These are phyloP conservation scores for Wickerhamiella lipophila DNA, from an alignment of 805 yeast genomes.

Conservation along the genomic window DNA sequence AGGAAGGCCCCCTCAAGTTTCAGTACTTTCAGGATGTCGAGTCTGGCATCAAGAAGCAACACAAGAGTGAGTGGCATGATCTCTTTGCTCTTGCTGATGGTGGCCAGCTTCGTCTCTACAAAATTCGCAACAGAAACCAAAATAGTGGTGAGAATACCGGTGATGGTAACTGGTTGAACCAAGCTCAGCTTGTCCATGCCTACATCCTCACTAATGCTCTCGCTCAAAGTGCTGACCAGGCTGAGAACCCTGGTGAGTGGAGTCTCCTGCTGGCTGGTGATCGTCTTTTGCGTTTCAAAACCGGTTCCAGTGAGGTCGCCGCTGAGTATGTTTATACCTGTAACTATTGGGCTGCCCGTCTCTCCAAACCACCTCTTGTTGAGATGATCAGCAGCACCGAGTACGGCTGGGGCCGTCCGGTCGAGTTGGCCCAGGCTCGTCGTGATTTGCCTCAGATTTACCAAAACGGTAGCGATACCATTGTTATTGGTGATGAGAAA, in stretches of 20 bases:
- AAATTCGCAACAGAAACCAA: conserved; percentile 29
- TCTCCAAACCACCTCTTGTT: conserved; percentile 65
- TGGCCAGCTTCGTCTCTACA: conserved; percentile 49
- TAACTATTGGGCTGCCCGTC: conserved; percentile 83
- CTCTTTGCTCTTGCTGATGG: conserved; percentile 55
- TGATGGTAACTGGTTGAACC: conserved; percentile 59
- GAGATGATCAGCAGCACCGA: conserved; percentile 61
- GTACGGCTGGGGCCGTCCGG: conserved; percentile 54
- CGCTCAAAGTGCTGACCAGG: conserved; percentile 30
- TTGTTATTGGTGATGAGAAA: conserved; percentile 21
- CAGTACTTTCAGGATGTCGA: conserved; percentile 25
- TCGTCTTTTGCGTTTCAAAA: conserved; percentile 43
- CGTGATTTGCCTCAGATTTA: conserved; percentile 2
- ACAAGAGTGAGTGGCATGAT: conserved; percentile 33
- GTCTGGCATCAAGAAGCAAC: conserved; percentile 22
- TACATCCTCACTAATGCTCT: conserved; percentile 38
- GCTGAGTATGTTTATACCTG: conserved; percentile 59
- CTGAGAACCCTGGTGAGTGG: conserved; percentile 35
- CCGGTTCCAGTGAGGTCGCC: conserved; percentile 57
- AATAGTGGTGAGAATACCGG: conserved; percentile 28
- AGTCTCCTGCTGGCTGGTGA: conserved; percentile 41
- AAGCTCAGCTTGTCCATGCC: conserved; percentile 44
- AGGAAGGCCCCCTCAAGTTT: conserved; percentile 47
- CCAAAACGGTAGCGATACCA: conserved; percentile 11
- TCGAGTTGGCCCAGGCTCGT: conserved; percentile 12